These are phyloP conservation scores for Daedalea quercina DNA, from an alignment of 768 basidiomycete species.

Conservation along the genomic window DNA sequence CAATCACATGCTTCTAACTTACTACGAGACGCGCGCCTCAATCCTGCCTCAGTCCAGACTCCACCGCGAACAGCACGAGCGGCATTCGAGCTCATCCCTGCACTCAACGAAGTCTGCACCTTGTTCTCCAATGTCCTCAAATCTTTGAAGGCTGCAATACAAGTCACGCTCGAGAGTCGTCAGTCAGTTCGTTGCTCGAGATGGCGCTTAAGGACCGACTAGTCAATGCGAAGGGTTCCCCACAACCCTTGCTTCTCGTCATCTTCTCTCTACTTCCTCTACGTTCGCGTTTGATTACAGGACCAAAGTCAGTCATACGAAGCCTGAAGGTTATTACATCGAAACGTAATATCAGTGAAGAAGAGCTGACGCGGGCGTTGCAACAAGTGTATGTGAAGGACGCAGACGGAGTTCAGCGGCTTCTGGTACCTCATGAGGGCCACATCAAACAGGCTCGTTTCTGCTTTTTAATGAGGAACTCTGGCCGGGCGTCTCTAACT, in stretches of 20 bases:
- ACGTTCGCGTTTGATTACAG: slow-evolving; percentile 35
- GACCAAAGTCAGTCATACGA: slow-evolving; percentile 26
- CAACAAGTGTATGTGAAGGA: slow-evolving; percentile 60
- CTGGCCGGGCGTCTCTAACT: background rate
- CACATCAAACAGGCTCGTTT: slow-evolving; percentile 38
- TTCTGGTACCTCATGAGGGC: slow-evolving; percentile 64
- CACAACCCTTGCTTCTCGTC: slow-evolving; percentile 25
- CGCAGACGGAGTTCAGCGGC: slow-evolving; percentile 49
- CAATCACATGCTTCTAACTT: too few species aligned
- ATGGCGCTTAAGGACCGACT: too few species aligned
- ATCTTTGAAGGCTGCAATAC: too few species aligned
- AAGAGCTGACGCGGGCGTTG: slow-evolving; percentile 41
- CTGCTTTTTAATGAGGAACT: background rate
- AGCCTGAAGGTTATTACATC: slow-evolving; percentile 21
- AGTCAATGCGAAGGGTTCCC: too few species aligned
- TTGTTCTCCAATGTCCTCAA: too few species aligned
- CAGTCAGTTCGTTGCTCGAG: too few species aligned
- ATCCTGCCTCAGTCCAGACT: too few species aligned
- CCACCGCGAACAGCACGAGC: too few species aligned
- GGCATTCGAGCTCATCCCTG: too few species aligned
- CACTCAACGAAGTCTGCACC: too few species aligned
- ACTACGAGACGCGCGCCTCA: too few species aligned
- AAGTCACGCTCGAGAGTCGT: too few species aligned
- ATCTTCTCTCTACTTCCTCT: slow-evolving; percentile 44
- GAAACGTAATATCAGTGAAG: slow-evolving; percentile 13